These are phyloP conservation scores for Pseudocercospora pini-densiflorae DNA, from an alignment of 2,329 filamentous ascomycete genomes.

Conservation along the genomic window DNA sequence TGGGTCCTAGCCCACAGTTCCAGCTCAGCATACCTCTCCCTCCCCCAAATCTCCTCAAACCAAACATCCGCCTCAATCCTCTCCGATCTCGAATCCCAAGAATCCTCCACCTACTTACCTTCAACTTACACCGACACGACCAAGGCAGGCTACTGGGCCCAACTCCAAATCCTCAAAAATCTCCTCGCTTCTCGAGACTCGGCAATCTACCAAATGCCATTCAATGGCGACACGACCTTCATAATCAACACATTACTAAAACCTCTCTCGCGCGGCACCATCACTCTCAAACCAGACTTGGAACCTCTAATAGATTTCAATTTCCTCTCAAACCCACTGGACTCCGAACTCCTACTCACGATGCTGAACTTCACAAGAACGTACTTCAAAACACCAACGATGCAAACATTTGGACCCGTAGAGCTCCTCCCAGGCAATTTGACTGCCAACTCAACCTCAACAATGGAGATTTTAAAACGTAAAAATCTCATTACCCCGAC, in stretches of 20 bases:
- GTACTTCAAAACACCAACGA: conserved; percentile 40
- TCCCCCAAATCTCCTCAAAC: background rate
- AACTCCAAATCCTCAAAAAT: conserved; percentile 19
- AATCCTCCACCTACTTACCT: conserved; percentile 27
- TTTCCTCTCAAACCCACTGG: conserved; percentile 44
- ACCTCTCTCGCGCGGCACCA: conserved; percentile 44
- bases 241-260: conserved; percentile 38
- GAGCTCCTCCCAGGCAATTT: conserved; percentile 37
- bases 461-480: background rate
- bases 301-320: conserved; percentile 42
- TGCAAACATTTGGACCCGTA: conserved; percentile 39
- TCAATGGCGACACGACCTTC: conserved; percentile 18
- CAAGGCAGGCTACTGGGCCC: conserved; percentile 7
- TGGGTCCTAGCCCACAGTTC: conserved; percentile 23
- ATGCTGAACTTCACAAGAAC: conserved; percentile 43
- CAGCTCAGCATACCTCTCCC: conserved; percentile 30
- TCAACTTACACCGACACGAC: conserved; percentile 20
- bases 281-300: conserved; percentile 42
- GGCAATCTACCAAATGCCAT: conserved; percentile 28
- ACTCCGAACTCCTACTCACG: conserved; percentile 41
- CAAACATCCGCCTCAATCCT: conserved; percentile 20
- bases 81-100: conserved; percentile 22
- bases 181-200: conserved; percentile 13
- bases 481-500: background rate
- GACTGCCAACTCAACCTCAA: conserved; percentile 4